A percentile compares a stretch with the other conserved stretches of the same genome.
These are phyloP conservation scores for Leishmania mexicana DNA, from an alignment of 208 protist species.

Conservation along the genomic window DNA sequence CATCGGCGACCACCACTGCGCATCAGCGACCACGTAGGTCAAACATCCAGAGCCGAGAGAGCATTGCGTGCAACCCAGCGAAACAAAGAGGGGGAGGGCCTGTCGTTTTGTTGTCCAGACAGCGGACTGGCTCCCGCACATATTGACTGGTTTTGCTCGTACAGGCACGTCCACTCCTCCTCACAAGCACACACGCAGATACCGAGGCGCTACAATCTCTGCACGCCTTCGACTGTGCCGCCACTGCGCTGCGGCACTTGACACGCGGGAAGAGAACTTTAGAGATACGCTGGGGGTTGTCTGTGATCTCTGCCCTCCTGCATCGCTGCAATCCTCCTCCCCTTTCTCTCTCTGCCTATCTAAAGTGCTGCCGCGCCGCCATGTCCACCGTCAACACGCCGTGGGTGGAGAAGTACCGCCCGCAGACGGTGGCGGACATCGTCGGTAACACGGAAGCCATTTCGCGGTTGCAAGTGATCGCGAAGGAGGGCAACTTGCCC, in stretches of 20 bases:
- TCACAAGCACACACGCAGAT: neutral
- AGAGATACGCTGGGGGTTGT: neutral
- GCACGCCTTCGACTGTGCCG: neutral
- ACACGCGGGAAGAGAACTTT: neutral
- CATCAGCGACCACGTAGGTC: neutral
- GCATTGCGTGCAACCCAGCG: neutral
- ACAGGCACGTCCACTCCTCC: too few relatives aligned
- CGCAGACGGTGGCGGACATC: slow-evolving; percentile 95
- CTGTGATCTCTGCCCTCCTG: neutral
- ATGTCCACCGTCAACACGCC: slow-evolving; percentile 55
- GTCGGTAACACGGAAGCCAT: slow-evolving; percentile 99
- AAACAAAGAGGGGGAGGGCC: neutral
- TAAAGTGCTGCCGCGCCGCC: neutral
- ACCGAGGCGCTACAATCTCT: neutral
- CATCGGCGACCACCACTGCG: neutral
- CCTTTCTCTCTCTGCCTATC: neutral
- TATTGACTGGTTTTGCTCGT: neutral
- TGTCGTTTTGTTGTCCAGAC: neutral
- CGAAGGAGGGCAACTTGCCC: slow-evolving; percentile 97
- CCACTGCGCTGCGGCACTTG: neutral
- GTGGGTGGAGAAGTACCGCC: slow-evolving; percentile 99
- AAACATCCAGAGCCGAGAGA: neutral
- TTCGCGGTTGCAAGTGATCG: slow-evolving; percentile 94
- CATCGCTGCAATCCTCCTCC: neutral
- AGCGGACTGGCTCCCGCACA: neutral